A percentile compares a stretch with the other conserved stretches of the same genome.
Evolutionary conservation across 2,329 filamentous ascomycete species (phyloP).

Genomic region (Cryphonectria naterciae): DNA sequence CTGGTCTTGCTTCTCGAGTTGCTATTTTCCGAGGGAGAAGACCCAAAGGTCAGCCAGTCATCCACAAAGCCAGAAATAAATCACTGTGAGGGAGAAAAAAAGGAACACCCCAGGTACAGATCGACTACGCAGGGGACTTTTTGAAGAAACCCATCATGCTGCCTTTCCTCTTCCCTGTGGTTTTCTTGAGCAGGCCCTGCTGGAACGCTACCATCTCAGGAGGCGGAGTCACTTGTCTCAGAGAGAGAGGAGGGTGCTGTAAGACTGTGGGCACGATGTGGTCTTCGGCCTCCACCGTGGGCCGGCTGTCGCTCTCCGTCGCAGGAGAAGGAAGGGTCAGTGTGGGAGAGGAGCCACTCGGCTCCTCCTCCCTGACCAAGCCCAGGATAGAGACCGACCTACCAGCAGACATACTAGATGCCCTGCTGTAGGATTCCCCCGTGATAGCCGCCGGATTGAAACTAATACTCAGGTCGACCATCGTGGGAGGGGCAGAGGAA

Average conservation of each 20-base stretch:
- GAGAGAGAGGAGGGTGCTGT: slow-evolving; percentile 23
- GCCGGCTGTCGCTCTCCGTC: background rate
- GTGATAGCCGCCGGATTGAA: background rate
- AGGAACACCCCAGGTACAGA: background rate
- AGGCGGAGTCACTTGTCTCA: slow-evolving; percentile 22
- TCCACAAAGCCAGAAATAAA: background rate
- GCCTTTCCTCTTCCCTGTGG: slow-evolving; percentile 11
- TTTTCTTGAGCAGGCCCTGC: background rate
- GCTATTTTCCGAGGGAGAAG: slow-evolving; percentile 43
- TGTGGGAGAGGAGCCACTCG: background rate
- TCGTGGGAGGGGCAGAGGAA: slow-evolving; percentile 2
- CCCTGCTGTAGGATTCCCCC: background rate
- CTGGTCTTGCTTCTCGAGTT: slow-evolving; percentile 62
- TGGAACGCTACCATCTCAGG: slow-evolving; percentile 17
- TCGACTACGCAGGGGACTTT: slow-evolving; percentile 20
- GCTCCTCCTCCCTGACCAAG: slow-evolving; percentile 3
- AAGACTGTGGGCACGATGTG: background rate
- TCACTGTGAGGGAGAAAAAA: background rate
- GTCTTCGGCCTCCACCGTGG: background rate
- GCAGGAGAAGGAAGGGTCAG: background rate
- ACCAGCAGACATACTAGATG: background rate
- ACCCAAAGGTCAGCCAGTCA: slow-evolving; percentile 31
- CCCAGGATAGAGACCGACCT: background rate
- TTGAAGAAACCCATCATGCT: slow-evolving; percentile 18
- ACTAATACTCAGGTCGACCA: background rate